phyloP scores from a whole-genome alignment of 2,329 filamentous ascomycete species.

The Diaporthe sp. region DNA sequence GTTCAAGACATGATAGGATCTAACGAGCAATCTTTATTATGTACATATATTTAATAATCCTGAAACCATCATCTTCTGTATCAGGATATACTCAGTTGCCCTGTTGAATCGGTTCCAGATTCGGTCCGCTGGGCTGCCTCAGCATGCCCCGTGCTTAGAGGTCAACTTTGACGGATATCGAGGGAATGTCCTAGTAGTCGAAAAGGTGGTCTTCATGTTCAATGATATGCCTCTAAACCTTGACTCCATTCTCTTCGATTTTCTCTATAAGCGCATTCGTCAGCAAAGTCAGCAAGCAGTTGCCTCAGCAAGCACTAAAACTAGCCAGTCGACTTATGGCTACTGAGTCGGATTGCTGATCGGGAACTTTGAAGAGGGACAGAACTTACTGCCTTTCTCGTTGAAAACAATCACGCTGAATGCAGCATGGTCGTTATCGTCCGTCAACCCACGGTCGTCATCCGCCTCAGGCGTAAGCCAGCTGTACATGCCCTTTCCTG shows the following conservation, averaged over 20 bases:
- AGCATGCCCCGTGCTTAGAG: background rate
- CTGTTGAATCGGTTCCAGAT: background rate
- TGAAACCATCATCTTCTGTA: background rate
- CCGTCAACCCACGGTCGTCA: constrained; percentile 40
- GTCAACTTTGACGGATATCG: too few relatives aligned
- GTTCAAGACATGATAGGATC: background rate
- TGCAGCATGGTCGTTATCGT: constrained; percentile 43
- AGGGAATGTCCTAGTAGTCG: background rate
- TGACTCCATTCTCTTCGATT: constrained; percentile 45
- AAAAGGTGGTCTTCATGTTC: background rate
- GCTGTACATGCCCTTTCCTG: constrained; percentile 43
- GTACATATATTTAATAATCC: background rate
- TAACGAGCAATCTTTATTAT: background rate
- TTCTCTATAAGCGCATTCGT: constrained; percentile 35
- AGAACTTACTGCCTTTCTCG: constrained; percentile 38
- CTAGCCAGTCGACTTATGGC: background rate
- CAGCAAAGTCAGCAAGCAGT: background rate
- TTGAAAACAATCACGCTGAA: constrained; percentile 45
- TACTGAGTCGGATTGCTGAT: background rate
- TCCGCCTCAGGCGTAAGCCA: constrained; percentile 41
- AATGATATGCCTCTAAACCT: constrained; percentile 34
- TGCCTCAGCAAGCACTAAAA: too few relatives aligned
- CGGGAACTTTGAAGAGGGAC: background rate
- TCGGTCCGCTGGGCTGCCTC: background rate
- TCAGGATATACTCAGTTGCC: background rate